A percentile compares a stretch with the other conserved stretches of the same genome.
Evolutionary conservation across 1,284 basidiomycete species (phyloP).

Genomic region (Papiliotrema nemorosa): DNA sequence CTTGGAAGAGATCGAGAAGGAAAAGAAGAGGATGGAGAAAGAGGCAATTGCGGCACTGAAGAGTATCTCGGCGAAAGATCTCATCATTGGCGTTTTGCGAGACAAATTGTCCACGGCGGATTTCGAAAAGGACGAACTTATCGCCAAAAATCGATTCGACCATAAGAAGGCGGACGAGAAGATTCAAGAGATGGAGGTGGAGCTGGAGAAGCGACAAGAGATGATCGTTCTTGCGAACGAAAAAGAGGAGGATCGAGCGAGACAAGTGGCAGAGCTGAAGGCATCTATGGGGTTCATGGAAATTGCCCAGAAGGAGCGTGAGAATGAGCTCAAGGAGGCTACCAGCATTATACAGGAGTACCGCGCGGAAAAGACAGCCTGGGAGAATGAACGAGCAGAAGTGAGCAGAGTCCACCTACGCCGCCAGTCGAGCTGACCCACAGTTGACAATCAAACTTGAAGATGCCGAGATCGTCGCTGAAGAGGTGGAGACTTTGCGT

Average conservation of each 20-base stretch:
- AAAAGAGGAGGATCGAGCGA: conserved; percentile 7
- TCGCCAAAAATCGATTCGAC: background rate
- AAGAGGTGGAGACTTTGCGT: background rate
- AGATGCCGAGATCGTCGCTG: background rate
- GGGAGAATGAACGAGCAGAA: conserved; percentile 1
- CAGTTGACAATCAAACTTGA: background rate
- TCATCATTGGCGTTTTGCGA: conserved; percentile 8
- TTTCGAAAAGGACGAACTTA: conserved; percentile 20
- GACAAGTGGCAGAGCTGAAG: no score
- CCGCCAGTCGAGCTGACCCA: background rate
- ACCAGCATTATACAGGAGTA: no score
- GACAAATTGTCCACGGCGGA: conserved; percentile 18
- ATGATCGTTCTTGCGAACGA: background rate
- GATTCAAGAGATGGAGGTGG: background rate
- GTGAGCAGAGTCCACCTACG: background rate
- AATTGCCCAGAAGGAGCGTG: no score
- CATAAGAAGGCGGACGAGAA: background rate
- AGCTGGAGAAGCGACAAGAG: background rate
- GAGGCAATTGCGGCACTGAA: conserved; percentile 2
- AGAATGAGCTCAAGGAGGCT: no score
- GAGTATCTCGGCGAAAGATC: conserved; percentile 3
- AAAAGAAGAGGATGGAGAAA: background rate
- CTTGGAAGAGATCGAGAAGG: background rate
- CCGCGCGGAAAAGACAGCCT: conserved; percentile 7
- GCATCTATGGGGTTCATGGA: no score